These are phyloP conservation scores for Hypomyces rosellus DNA, from an alignment of 2,329 filamentous ascomycete species.

Conservation along the genomic window DNA sequence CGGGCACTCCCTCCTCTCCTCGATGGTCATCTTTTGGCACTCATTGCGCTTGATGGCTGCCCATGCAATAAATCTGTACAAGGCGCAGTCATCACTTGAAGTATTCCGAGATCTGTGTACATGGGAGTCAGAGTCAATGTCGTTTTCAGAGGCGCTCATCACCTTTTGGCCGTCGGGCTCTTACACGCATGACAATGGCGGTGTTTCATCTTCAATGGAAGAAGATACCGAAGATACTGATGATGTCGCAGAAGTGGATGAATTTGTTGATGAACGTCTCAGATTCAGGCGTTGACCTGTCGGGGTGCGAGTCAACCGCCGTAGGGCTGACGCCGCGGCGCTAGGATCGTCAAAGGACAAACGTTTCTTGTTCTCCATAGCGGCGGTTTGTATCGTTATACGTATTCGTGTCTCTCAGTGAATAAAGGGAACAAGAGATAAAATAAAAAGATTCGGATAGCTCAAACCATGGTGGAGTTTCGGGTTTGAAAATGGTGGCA, in stretches of 20 bases:
- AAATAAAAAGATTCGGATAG: slow-evolving; percentile 1
- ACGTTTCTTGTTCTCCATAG: slow-evolving; percentile 28
- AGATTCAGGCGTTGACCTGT: slow-evolving; percentile 25
- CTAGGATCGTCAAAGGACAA: slow-evolving; percentile 22
- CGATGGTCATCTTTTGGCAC: slow-evolving; percentile 39
- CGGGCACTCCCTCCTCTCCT: slow-evolving; percentile 46
- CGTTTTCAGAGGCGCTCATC: not conserved
- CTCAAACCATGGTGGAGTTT: slow-evolving; percentile 1
- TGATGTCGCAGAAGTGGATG: slow-evolving; percentile 23
- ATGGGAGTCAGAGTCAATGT: not conserved
- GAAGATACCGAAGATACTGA: slow-evolving; percentile 16
- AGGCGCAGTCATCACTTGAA: slow-evolving; percentile 43
- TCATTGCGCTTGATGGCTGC: slow-evolving; percentile 49
- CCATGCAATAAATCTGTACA: slow-evolving; percentile 52
- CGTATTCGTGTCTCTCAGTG: slow-evolving; percentile 11
- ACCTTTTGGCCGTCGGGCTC: slow-evolving; percentile 9
- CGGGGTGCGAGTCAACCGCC: slow-evolving; percentile 25
- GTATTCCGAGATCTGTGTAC: slow-evolving; percentile 37
- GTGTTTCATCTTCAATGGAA: slow-evolving; percentile 19
- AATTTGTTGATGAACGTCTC: slow-evolving; percentile 23
- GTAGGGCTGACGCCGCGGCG: slow-evolving; percentile 25
- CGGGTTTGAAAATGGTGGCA: not conserved
- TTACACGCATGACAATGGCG: slow-evolving; percentile 29
- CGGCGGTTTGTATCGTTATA: slow-evolving; percentile 4
- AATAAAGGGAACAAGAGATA: slow-evolving; percentile 4